A percentile compares a stretch with the other conserved stretches of the same genome.
Conservation (phyloP, 2,329 filamentous ascomycete species). For the Fusarium sacchari region DNA sequence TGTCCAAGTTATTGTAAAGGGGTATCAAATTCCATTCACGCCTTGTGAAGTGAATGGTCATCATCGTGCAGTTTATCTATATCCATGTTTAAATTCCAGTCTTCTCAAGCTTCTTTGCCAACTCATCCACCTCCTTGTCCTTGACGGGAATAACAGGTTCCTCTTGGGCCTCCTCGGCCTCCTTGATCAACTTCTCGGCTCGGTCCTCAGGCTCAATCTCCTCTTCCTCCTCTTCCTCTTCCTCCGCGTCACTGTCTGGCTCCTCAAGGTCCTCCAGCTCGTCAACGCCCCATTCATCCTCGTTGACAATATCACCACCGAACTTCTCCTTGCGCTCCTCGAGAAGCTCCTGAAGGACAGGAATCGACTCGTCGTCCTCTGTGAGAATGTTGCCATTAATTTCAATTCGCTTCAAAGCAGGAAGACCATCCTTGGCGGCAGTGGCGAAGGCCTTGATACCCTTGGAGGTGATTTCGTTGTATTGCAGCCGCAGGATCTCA, state of each 20-base stretch:
- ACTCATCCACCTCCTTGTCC: slow-evolving; percentile 81
- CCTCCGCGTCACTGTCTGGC: slow-evolving; percentile 74
- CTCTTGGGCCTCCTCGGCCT: slow-evolving; percentile 77
- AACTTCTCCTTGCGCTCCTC: slow-evolving; percentile 81
- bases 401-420: slow-evolving; percentile 84
- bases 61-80: slow-evolving; percentile 45
- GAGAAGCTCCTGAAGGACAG: slow-evolving; percentile 75
- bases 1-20: slow-evolving; percentile 25
- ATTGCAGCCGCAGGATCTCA: slow-evolving; percentile 85
- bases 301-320: slow-evolving; percentile 72
- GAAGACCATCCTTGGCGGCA: slow-evolving; percentile 75
- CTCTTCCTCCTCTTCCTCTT: slow-evolving; percentile 75
- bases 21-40: slow-evolving; percentile 47
- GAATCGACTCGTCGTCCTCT: slow-evolving; percentile 81
- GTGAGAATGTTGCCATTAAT: slow-evolving; percentile 95
- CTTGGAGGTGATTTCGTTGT: slow-evolving; percentile 88
- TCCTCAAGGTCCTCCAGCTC: slow-evolving; percentile 88
- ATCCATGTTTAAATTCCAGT: slow-evolving; percentile 61
- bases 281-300: slow-evolving; percentile 87
- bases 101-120: slow-evolving; percentile 81
- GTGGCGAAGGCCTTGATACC: slow-evolving; percentile 77
- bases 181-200: slow-evolving; percentile 74
- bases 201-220: slow-evolving; percentile 69
- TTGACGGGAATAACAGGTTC: slow-evolving; percentile 77
- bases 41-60: slow-evolving; percentile 37